Base-by-base conservation (phyloP, 1,284 basidiomycete species). In the Malassezia japonica region DNA sequence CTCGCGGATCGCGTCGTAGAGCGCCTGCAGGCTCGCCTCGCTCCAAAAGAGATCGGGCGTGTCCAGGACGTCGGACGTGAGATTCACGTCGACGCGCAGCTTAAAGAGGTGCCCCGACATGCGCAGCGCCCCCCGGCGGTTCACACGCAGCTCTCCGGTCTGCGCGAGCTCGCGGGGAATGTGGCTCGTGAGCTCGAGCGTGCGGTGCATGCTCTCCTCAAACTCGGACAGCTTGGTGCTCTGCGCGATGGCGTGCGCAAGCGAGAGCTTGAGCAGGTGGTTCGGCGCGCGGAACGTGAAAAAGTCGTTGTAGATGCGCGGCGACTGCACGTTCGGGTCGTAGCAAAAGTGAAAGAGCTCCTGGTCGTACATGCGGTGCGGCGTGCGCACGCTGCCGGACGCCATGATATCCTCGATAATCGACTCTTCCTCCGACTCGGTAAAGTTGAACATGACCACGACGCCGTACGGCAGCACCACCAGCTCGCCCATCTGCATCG, bases 21-120 rank as follows among this genome's bases (percentile, higher is more conserved):
- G 74, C 40, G 83, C 85, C 67, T 86, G 85, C 64, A 94, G 75
- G 59, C 83, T 87, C 10, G 89, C 89, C 71, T 94, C 90, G 47
- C 82, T 84, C 91, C 90, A 95, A 74, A 96, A 96, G 40, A 95
- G 75, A 68, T 92, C 89, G 0, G 90, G 90, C 3, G 89, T 86
- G 69, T 95, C 59, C 24, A 95, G 78, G n/a, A 96, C 87, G 65
- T 92, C 92, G 25, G 84, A 85, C 7, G 90, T 87, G 5, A 96
- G 77, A 65, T 92, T 94, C 21, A 95, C 84, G 62, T 94, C 89
- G 50, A 87, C 81, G 3, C 89, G 79, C 25, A 95, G 76, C 70
- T 85, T 87, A 79, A 95, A 96, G 42, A 95, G 74, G 20, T 82
- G 78, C 0, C 90, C 87, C 0, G 88, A 95, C 47, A 95, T 79